Base-by-base conservation (phyloP, 495 filamentous ascomycete genomes). In the Collariella sp. region DNA sequence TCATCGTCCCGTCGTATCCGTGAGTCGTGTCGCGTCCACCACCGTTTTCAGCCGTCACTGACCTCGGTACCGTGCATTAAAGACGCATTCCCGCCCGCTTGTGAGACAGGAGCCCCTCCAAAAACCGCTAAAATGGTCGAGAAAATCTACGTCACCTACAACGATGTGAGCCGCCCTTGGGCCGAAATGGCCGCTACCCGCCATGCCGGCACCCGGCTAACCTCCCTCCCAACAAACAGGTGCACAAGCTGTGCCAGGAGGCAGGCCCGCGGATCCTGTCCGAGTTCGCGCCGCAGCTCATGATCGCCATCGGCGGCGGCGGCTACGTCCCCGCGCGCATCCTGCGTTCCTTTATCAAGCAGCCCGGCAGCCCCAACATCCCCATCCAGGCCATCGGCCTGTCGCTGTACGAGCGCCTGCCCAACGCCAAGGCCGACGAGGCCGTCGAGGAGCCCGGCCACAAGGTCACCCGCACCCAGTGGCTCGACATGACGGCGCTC, bases 371-470 rank as follows among this genome's bases (percentile, higher is more conserved):
- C 59, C 79, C 89, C 67, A 99, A 99, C 74, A 99, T 99, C 68
- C 91, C 93, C 54, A 99, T 99, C 71, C 93, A 99, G 79, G 93
- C 93, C 33, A 99, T 99, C 68, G 93, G 93, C 45, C 85, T 99
- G 43, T 96, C 90, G 22, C 84, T 99, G 47, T 99, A 99, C 75
- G 93, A 99, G 73, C 78, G 81, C 36, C 84, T 96, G 26, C 72
- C 82, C 53, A 63, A 62, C 29, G 78, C 86, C 62, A 70, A 75
- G 52, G 58, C 67, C 23, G 70, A 70, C 44, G 26, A 31, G 26
- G 5, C 4, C 5, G 64, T 75, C 40, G 91, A 95, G 70, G 70
- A 76, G 52, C 82, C 83, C 24, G 93, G 94, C 49, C 95, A 88
- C 58, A 93, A 95, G 71, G 93, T 99, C 52, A 97, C 88, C 33